Conservation (phyloP, 495 filamentous ascomycete species). For the Hypoxylon fragiforme region DNA sequence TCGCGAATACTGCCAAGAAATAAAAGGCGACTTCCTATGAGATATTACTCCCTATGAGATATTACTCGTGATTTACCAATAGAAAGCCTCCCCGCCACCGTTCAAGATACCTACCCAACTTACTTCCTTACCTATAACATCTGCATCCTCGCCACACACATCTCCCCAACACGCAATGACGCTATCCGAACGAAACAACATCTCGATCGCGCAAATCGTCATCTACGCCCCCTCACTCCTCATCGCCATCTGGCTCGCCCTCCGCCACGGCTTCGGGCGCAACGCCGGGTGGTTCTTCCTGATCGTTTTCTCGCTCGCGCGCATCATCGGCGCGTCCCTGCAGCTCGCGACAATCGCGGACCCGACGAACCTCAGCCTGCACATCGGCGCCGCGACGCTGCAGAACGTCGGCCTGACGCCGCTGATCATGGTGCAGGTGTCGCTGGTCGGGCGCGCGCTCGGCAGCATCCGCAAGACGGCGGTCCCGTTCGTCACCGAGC, state of each 20-base stretch:
- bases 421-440: constrained; percentile 37
- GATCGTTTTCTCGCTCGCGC: constrained; percentile 40
- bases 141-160: too few species aligned
- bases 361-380: constrained; percentile 35
- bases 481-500: constrained; percentile 24
- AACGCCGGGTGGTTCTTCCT: constrained; percentile 42
- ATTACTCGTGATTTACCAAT: too few species aligned
- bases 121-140: too few species aligned
- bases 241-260: constrained; percentile 34
- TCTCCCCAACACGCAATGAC: constrained; percentile 31
- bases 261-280: constrained; percentile 40
- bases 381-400: constrained; percentile 34
- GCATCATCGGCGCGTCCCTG: constrained; percentile 38
- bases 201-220: constrained; percentile 41
- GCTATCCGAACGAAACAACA: constrained; percentile 33
- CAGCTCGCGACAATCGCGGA: constrained; percentile 41
- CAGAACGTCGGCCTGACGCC: constrained; percentile 40
- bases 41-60: too few species aligned
- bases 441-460: constrained; percentile 37
- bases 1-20: too few species aligned
- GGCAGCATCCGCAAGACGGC: constrained; percentile 21
- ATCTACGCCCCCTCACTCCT: constrained; percentile 36
- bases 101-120: too few species aligned
- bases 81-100: too few species aligned
- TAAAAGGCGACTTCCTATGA: too few species aligned